A percentile compares a stretch with the other conserved stretches of the same genome.
These are phyloP conservation scores for Lodderomyces theae DNA, from an alignment of 1,139 yeast species.

Conservation along the genomic window DNA sequence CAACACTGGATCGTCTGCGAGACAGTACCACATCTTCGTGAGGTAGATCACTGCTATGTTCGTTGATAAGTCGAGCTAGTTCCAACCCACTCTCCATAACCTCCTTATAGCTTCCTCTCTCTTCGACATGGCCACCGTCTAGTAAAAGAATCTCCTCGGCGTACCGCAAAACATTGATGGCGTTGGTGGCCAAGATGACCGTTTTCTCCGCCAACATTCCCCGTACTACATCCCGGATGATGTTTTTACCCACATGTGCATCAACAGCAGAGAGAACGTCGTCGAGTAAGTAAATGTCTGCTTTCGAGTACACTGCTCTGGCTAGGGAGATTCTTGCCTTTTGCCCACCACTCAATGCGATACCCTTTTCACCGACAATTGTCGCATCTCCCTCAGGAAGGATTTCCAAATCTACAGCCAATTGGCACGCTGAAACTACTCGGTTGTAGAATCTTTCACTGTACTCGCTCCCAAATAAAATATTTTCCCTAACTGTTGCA, in stretches of 20 bases:
- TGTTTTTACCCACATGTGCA: constrained; percentile 37
- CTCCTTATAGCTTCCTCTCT: constrained; percentile 30
- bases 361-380: constrained; percentile 45
- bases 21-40: constrained; percentile 12
- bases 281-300: constrained; percentile 38
- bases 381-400: constrained; percentile 43
- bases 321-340: constrained; percentile 43
- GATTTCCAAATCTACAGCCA: constrained; percentile 31
- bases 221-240: constrained; percentile 29
- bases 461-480: constrained; percentile 37
- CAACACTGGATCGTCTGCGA: constrained; percentile 2
- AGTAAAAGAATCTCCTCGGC: constrained; percentile 30
- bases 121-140: constrained; percentile 27
- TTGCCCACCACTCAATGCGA: constrained; percentile 47
- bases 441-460: constrained; percentile 26
- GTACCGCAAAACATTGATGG: constrained; percentile 32
- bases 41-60: constrained; percentile 17
- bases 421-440: constrained; percentile 37
- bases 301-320: constrained; percentile 40
- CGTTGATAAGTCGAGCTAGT: constrained; percentile 24
- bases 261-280: constrained; percentile 42
- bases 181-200: constrained; percentile 37
- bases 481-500: constrained; percentile 39
- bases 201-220: constrained; percentile 36
- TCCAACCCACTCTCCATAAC: constrained; percentile 21